Evolutionary conservation across 176 grass and related monocot species (phyloP), one percentile per base, ranked within the genome.

Genomic region (Chloris gayana): DNA sequence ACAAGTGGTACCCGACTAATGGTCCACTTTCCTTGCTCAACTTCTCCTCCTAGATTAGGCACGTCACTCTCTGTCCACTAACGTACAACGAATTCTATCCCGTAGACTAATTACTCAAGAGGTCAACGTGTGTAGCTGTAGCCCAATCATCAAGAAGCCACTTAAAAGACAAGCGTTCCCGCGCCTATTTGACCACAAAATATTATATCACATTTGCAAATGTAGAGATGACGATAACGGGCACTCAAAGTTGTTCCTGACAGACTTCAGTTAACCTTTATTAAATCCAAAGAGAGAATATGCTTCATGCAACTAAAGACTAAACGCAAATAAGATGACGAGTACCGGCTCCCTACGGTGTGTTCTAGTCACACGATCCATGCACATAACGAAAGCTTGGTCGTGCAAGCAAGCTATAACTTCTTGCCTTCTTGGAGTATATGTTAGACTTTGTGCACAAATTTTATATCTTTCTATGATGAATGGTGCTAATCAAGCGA

Each of bases 321-420:
- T 7, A 2, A 32, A 29, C 14, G 24, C 24, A 56, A 13, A 37
- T 38, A 56, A 56, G 17, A 8, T 10, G 1, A 12, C 12, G 10
- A 2, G 11, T 8, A 44, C 18, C 6, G 4, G 18, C 3, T 5
- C 7, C 18, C 34, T 19, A 76, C 7, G n/a, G n/a, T n/a, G 27
- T 3, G 45, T 32, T 46, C 1, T 22, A 47, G 27, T 9, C 41
- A 49, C 64, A 30, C 75, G 44, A 47, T 77, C 59, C 17, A 78
- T 60, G 57, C 57, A 9, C 4, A 22, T 18, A 27, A 44, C 4
- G 17, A 22, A 78, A 65, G 61, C 0, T 50, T 65, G 75, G 60
- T 66, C 75, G 33, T 34, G 8, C 18, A 78, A 78, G 75, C 60
- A 78, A 78, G 26, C 59, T 33, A 64, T 32, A 77, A 8, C 60